A percentile compares a stretch with the other conserved stretches of the same genome.
phyloP scores from a whole-genome alignment of 2,329 filamentous ascomycete genomes.

The Calonectria pseudoreteaudii region DNA sequence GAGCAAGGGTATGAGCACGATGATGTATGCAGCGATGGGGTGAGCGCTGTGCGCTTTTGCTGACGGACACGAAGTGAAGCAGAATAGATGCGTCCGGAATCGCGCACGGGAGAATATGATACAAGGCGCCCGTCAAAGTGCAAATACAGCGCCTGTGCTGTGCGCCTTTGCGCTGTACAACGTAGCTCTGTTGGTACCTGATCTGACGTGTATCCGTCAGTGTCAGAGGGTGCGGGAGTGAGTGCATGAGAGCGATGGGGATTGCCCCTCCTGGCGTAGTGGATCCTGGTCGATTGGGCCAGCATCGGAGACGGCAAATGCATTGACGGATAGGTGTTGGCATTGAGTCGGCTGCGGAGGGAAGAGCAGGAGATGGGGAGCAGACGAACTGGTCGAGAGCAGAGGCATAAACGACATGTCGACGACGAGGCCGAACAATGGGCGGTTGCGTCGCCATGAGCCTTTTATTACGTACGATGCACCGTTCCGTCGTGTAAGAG shows the following conservation, averaged over 20 bases:
- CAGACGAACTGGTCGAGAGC: not conserved
- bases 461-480: not conserved
- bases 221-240: constrained; percentile 14
- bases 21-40: not conserved
- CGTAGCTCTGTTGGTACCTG: constrained; percentile 16
- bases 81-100: not conserved
- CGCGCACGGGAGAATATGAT: not conserved
- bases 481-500: not conserved
- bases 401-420: not conserved
- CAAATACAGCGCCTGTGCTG: not conserved
- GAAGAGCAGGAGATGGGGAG: not conserved
- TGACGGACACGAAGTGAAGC: not conserved
- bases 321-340: not conserved
- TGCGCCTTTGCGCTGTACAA: not conserved
- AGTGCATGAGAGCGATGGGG: constrained; percentile 22
- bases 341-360: not conserved
- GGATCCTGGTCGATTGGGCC: constrained; percentile 7
- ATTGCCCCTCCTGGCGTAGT: constrained; percentile 14
- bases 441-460: not conserved
- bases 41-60: not conserved
- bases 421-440: not conserved
- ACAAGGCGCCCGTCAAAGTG: not conserved
- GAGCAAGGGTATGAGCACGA: not conserved
- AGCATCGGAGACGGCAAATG: not conserved
- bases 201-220: constrained; percentile 34